Percentiles rank a stretch among this genome's conserved stretches.
Evolutionary conservation across 78 protist species (phyloP).

Genomic region (Tieghemostelium lacteum): DNA sequence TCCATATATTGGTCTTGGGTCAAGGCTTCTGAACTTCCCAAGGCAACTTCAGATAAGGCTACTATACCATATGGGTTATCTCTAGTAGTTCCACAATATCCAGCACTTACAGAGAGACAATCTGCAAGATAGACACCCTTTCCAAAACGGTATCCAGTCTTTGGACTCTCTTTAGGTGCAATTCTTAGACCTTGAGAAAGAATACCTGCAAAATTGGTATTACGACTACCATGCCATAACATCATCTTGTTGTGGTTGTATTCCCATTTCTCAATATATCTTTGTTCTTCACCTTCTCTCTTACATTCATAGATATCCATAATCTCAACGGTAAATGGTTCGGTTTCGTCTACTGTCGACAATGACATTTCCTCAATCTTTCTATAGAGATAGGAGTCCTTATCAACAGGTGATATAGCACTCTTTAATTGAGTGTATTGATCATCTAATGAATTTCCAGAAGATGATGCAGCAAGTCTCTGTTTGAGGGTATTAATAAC

Average conservation of each 20-base stretch:
- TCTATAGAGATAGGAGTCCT: background rate
- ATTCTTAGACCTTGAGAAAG: slow-evolving; percentile 88
- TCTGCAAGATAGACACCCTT: slow-evolving; percentile 97
- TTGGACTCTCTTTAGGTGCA: slow-evolving; percentile 95
- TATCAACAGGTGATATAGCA: background rate
- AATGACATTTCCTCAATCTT: slow-evolving; percentile 3
- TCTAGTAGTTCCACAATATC: slow-evolving; percentile 36
- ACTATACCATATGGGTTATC: slow-evolving; percentile 30
- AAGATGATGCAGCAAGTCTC: background rate
- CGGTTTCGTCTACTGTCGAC: slow-evolving; percentile 16
- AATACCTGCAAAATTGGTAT: slow-evolving; percentile 91
- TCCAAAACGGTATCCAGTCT: slow-evolving; percentile 94
- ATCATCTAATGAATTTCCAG: slow-evolving; percentile 58
- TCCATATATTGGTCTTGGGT: slow-evolving; percentile 56
- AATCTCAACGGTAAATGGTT: background rate
- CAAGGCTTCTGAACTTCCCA: slow-evolving; percentile 32
- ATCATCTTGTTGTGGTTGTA: slow-evolving; percentile 70
- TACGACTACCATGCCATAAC: slow-evolving; percentile 95
- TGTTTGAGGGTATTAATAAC: slow-evolving; percentile 75
- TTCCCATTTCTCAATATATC: slow-evolving; percentile 28
- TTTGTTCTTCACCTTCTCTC: slow-evolving; percentile 28
- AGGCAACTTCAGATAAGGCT: slow-evolving; percentile 72
- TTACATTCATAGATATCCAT: slow-evolving; percentile 9
- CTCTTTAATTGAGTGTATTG: background rate
- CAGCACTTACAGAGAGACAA: background rate